These are phyloP conservation scores for Phaffia australis DNA, from an alignment of 768 basidiomycete species.

Conservation along the genomic window DNA sequence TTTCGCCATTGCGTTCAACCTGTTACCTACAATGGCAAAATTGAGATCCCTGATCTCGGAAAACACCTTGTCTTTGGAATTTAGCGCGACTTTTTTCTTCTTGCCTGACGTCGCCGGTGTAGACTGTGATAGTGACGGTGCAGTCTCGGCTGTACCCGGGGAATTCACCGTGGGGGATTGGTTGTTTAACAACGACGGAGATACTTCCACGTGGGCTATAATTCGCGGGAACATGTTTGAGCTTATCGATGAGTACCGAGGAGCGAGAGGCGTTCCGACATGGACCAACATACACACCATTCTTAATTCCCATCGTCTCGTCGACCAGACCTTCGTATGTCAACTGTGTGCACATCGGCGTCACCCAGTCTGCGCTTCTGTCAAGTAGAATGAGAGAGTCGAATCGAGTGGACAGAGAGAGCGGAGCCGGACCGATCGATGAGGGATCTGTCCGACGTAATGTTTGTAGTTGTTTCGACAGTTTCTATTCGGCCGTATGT, in stretches of 20 bases:
- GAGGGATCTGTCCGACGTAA: constrained; percentile 42
- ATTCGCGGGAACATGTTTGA: not conserved
- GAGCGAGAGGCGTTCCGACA: not conserved
- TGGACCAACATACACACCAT: constrained; percentile 49
- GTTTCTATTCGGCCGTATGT: constrained; percentile 46
- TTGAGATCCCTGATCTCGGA: constrained; percentile 78
- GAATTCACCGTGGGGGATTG: constrained; percentile 26
- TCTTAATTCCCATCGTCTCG: constrained; percentile 78
- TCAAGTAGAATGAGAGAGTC: constrained; percentile 85
- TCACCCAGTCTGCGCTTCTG: constrained; percentile 85
- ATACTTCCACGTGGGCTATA: constrained; percentile 41
- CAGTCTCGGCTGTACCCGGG: constrained; percentile 43
- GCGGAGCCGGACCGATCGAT: constrained; percentile 41
- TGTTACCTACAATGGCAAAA: constrained; percentile 76
- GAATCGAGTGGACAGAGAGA: constrained; percentile 48
- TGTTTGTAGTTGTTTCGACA: constrained; percentile 59
- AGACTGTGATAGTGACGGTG: constrained; percentile 39
- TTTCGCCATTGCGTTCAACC: constrained; percentile 67
- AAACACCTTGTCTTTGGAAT: constrained; percentile 51
- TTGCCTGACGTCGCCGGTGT: constrained; percentile 47
- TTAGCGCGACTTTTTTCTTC: constrained; percentile 79
- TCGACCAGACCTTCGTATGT: constrained; percentile 95
- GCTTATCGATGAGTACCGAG: not conserved
- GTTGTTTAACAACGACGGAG: constrained; percentile 36
- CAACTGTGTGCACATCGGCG: constrained; percentile 84